phyloP scores from a whole-genome alignment of 1,284 basidiomycete species.

The Amylostereum chailletii region DNA sequence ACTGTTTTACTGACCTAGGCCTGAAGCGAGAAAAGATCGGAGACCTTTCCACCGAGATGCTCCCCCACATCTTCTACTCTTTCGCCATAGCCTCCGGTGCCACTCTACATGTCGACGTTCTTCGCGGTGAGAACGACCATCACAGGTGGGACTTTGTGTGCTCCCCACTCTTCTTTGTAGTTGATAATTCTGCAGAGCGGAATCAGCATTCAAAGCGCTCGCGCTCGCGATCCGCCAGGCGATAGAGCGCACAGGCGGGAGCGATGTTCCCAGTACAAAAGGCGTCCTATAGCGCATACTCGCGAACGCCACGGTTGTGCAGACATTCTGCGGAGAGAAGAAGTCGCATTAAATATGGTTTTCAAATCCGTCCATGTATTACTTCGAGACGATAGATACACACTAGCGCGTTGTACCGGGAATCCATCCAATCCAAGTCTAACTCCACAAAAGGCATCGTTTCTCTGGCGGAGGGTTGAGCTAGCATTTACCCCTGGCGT shows the following conservation, averaged over 20 bases:
- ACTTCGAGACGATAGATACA: no score
- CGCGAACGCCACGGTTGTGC: not conserved
- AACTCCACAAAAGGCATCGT: slow-evolving; percentile 12
- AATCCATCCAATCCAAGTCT: no score
- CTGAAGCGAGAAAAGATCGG: slow-evolving; percentile 95
- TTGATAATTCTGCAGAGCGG: slow-evolving; percentile 52
- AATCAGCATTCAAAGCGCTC: slow-evolving; percentile 96
- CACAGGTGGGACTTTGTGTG: slow-evolving; percentile 57
- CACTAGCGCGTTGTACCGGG: no score
- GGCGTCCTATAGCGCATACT: slow-evolving; percentile 58
- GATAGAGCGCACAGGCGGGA: slow-evolving; percentile 80
- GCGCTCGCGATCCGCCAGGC: slow-evolving; percentile 95
- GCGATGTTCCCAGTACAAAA: slow-evolving; percentile 96
- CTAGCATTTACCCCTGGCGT: slow-evolving; percentile 4
- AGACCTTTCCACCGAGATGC: slow-evolving; percentile 95
- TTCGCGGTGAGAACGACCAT: slow-evolving; percentile 96
- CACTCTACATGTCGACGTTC: slow-evolving; percentile 88
- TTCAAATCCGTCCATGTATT: no score
- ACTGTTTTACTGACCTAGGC: slow-evolving; percentile 87
- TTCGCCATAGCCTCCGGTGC: slow-evolving; percentile 89
- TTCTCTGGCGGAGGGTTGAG: slow-evolving; percentile 16
- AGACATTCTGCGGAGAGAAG: not conserved
- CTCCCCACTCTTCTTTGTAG: not conserved
- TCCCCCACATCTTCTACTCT: slow-evolving; percentile 90
- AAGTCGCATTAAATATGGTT: not conserved